Percentiles rank a stretch among this genome's conserved stretches.
Evolutionary conservation across 73 alveolate species (phyloP).

Genomic region (Diophrys appendiculata): DNA sequence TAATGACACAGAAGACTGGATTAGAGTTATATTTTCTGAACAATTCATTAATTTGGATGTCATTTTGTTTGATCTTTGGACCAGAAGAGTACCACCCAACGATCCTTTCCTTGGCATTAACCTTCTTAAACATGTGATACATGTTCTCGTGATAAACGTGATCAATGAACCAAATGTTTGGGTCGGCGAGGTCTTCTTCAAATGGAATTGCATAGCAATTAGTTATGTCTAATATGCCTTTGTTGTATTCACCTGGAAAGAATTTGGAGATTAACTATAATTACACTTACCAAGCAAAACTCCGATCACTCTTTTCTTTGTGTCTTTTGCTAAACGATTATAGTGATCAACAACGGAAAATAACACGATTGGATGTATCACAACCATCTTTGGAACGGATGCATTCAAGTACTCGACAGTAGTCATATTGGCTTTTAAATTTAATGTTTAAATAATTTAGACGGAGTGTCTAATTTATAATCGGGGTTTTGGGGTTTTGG

Average conservation of each 20-base stretch:
- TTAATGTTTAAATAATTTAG: too few species aligned
- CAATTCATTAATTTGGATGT: conserved; percentile 97
- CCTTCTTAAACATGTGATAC: conserved; percentile 97
- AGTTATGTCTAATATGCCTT: conserved; percentile 95
- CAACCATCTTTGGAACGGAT: conserved; percentile 63
- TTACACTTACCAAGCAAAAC: conserved; percentile 92
- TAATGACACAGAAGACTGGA: conserved; percentile 94
- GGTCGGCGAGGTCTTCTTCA: conserved; percentile 99
- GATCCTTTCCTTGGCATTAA: conserved; percentile 94
- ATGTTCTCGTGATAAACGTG: conserved; percentile 97
- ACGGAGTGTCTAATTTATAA: too few species aligned
- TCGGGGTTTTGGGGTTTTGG: too few species aligned
- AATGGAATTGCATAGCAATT: conserved; percentile 99
- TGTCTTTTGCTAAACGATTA: conserved; percentile 94
- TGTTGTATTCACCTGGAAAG: conserved; percentile 77
- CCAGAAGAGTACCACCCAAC: conserved; percentile 99
- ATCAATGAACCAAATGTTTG: conserved; percentile 98
- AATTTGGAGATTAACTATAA: not conserved
- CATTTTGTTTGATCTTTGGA: conserved; percentile 97
- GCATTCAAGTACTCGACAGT: conserved; percentile 45
- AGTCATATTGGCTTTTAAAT: not conserved
- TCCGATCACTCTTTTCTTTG: conserved; percentile 98
- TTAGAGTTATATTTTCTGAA: conserved; percentile 91
- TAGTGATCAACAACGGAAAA: conserved; percentile 98
- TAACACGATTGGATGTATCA: conserved; percentile 96